These are phyloP conservation scores for Athelia sp. DNA, from an alignment of 1,284 basidiomycete genomes.

Conservation along the genomic window DNA sequence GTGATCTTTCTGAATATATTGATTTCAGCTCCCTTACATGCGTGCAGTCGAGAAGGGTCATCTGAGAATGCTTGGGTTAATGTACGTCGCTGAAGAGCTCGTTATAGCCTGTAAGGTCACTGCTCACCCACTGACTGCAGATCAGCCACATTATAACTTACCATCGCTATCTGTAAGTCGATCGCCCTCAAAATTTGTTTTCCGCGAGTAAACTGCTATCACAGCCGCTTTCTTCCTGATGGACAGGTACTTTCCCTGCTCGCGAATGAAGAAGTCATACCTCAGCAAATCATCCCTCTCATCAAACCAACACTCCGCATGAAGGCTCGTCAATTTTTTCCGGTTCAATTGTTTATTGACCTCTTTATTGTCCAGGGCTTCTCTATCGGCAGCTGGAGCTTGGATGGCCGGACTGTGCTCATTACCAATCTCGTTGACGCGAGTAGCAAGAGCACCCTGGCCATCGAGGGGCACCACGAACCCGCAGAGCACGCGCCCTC, in stretches of 20 bases:
- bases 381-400: constrained; percentile 63
- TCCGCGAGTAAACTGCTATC: not conserved
- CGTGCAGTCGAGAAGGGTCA: constrained; percentile 62
- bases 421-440: constrained; percentile 62
- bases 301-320: constrained; percentile 74
- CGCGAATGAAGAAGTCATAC: constrained; percentile 75
- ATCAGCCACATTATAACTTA: constrained; percentile 75
- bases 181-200: not conserved
- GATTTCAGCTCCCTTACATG: not conserved
- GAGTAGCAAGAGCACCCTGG: constrained; percentile 24
- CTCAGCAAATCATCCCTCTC: constrained; percentile 72
- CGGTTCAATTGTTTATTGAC: not conserved
- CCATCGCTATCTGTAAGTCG: constrained; percentile 73
- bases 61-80: constrained; percentile 83
- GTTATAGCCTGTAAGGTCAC: too few relatives aligned
- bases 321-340: constrained; percentile 49
- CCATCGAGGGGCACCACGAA: constrained; percentile 7
- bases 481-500: constrained; percentile 11
- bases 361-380: constrained; percentile 46
- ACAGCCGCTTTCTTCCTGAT: constrained; percentile 83
- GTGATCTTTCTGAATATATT: constrained; percentile 15
- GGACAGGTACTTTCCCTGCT: constrained; percentile 85
- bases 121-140: constrained; percentile 25
- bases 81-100: constrained; percentile 36
- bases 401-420: constrained; percentile 53